Base-by-base conservation (phyloP, 2,329 filamentous ascomycete genomes). In the Cladosporium sp. region DNA sequence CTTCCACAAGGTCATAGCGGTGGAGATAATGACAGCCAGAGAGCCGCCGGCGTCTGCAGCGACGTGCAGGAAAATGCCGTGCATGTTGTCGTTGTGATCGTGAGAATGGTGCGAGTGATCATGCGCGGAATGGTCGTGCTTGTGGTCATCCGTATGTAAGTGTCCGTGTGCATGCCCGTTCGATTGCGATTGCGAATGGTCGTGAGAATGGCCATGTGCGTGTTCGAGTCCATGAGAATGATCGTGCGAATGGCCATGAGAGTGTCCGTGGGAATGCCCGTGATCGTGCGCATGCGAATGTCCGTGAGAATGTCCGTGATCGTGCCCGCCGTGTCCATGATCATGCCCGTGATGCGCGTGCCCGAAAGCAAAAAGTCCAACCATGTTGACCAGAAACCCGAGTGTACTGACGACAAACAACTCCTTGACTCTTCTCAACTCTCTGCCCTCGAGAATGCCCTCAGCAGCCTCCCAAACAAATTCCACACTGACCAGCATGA, bases 381-480 rank as follows among this genome's bases (percentile, higher is more conserved):
- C 84, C 56, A 97, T 77, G 64, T 99, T 99, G 45, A 99, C 92
- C 2, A 89, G 68, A 52, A 99, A 77, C 3, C 93, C 93, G 20
- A 95, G 76, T 18, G 86, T 82, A 66, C 91, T 96, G 49, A 99
- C 92, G 7, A 93, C 77, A 43, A 99, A 83, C 20, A 99, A 78
- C 71, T 99, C 93, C 37, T 84, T 81, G 0, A 99, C 78, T 43
- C 92, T 80, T 60, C 90, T 86, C 44, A 95, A 87, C 68, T 95
- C 82, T 48, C 85, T 84, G 4, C 90, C 90, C 54, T 93, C 88
- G 61, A 87, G 80, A 12, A 99, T 78, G 52, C 93, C 79, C 68
- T 97, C 92, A 51, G 92, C 83, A 0, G 92, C 93, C 70, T 99
- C 93, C 61, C 95, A 92, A 60, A 95, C 86, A 63, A 99, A 99